Conservation (phyloP, 371 early-diverging fungal genomes). For the Parasitella parasitica region DNA sequence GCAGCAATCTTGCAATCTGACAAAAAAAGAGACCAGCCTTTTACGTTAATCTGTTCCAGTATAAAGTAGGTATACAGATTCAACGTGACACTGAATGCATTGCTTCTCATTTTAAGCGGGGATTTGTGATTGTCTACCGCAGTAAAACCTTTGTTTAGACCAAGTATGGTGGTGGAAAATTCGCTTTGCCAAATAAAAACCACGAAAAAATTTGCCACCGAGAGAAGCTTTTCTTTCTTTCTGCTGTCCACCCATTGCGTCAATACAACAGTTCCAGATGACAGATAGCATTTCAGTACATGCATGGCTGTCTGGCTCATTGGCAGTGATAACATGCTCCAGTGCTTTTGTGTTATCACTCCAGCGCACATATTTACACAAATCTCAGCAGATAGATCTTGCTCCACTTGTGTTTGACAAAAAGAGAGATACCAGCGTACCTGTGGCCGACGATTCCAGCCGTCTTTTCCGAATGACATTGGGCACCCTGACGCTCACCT, state of each 20-base stretch:
- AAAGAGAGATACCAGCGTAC: constrained; percentile 12
- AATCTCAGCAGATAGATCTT: constrained; percentile 8
- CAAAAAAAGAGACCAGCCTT: too few species aligned
- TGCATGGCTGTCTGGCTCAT: constrained; percentile 14
- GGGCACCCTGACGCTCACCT: constrained; percentile 5
- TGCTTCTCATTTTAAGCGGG: not conserved
- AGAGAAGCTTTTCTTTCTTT: too few species aligned
- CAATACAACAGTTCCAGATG: not conserved
- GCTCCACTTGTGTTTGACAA: constrained; percentile 16
- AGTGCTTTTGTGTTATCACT: constrained; percentile 26
- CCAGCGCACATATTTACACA: constrained; percentile 25
- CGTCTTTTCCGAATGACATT: constrained; percentile 15
- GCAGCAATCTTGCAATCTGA: too few species aligned
- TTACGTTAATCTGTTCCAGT: too few species aligned
- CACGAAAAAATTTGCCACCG: too few species aligned
- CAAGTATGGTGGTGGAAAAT: too few species aligned
- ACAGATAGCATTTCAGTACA: not conserved
- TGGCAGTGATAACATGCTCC: constrained; percentile 4
- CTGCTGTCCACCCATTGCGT: too few species aligned
- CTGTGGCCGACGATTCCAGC: constrained; percentile 5
- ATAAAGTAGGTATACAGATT: not conserved
- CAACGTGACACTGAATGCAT: not conserved
- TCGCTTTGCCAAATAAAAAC: too few species aligned
- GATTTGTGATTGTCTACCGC: not conserved
- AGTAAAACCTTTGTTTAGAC: too few species aligned